Evolutionary conservation across 2,329 filamentous ascomycete species (phyloP), one percentile per base, ranked within the genome.

Genomic region (Setomelanomma holmii): DNA sequence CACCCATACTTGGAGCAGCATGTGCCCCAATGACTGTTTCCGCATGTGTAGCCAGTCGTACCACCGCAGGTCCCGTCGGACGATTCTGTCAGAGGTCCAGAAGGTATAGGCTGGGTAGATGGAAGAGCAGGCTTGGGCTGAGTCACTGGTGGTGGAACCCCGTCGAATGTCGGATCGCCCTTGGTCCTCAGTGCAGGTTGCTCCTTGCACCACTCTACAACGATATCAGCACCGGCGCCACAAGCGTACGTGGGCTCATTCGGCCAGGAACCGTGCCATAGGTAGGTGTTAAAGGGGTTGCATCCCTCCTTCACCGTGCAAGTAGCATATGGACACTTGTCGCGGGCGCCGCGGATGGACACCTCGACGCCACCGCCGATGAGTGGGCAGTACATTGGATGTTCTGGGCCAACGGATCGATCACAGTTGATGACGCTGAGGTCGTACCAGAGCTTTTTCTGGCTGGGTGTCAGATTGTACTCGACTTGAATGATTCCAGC

Each of bases 401-500:
- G 7, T 16, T 54, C 36, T 2, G 53, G 49, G 1, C 56, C 58
- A 20, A 16, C 45, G 2, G 1, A 4, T 1, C 11, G 11, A 3
- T 57, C 22, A 41, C 67, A 69, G 50, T 65, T 53, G 19, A 68
- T 56, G 44, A 51, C 49, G 33, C 56, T 61, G 5, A 67, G 41
- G 34, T 67, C 65, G 40, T 69, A 68, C 57, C 57, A 68, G 14
- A 65, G 14, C 2, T 17, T 22, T n/a, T 52, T 41, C 8, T 14
- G 49, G 10, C 17, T 35, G 5, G 48, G 39, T 22, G 60, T 49
- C 5, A 63, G 39, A 27, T 63, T 40, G 49, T 68, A 68, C 42
- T 69, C 64, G 1, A 62, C 45, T 36, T 69, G 64, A 1, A 67
- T 41, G 41, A 68, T 67, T 2, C 64, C 63, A 3, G 56, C 57